Conservation (phyloP, 164 flowering plant genomes). For the Tinospora cordifolia region DNA sequence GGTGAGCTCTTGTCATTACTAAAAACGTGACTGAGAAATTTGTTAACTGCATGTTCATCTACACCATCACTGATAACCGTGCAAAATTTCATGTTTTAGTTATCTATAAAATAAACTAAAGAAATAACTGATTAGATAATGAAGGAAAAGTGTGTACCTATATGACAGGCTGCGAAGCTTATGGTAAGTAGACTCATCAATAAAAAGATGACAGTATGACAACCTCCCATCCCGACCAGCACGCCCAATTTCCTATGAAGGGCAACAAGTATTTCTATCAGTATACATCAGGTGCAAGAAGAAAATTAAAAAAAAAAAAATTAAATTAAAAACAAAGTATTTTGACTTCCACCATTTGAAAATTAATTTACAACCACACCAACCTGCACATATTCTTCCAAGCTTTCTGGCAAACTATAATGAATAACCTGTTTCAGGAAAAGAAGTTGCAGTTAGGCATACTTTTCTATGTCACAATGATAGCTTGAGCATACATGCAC, state of each 20-base stretch:
- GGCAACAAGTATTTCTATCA: conserved; percentile 9
- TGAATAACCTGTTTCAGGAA: conserved; percentile 69
- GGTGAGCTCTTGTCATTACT: conserved; percentile 17
- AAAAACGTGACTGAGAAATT: conserved; percentile 64
- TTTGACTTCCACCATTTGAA: conserved; percentile 1
- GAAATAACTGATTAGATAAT: background rate
- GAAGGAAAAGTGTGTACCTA: conserved; percentile 38
- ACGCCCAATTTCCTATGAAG: conserved; percentile 81
- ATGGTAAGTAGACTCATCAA: conserved; percentile 61
- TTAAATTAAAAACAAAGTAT: background rate
- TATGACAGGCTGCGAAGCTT: conserved; percentile 73
- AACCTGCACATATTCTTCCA: conserved; percentile 99
- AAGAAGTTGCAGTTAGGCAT: conserved; percentile 6
- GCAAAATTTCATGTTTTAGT: conserved; percentile 5
- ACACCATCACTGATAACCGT: conserved; percentile 75
- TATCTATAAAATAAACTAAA: background rate
- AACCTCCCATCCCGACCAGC: conserved; percentile 92
- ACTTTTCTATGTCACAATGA: no score
- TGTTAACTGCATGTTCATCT: conserved; percentile 75
- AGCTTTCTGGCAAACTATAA: conserved; percentile 88
- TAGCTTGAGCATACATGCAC: background rate
- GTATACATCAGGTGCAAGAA: background rate
- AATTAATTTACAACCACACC: background rate
- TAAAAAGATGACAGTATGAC: conserved; percentile 78
- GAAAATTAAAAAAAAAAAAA: background rate